These are phyloP conservation scores for Fusarium anguioides DNA, from an alignment of 2,329 filamentous ascomycete species.

Conservation along the genomic window DNA sequence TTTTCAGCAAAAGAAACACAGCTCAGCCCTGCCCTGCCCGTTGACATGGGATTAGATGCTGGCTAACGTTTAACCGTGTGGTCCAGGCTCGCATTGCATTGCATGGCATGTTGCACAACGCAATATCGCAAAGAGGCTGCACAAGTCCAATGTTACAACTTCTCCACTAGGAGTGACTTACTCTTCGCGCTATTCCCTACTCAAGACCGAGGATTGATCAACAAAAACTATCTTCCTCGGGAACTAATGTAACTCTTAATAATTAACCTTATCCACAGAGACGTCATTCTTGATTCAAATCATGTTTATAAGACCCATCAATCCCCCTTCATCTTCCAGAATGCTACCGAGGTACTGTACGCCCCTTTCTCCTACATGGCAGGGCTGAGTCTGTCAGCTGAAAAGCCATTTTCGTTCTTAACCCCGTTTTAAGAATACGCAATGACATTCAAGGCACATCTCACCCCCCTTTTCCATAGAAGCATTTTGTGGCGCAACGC, in stretches of 20 bases:
- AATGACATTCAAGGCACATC: background rate
- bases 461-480: constrained; percentile 4
- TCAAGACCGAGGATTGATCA: background rate
- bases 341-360: background rate
- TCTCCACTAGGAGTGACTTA: background rate
- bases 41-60: background rate
- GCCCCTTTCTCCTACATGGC: constrained; percentile 6
- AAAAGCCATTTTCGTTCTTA: background rate
- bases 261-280: background rate
- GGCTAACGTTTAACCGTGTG: constrained; percentile 12
- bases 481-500: constrained; percentile 13
- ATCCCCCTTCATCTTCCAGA: constrained; percentile 1
- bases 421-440: constrained; percentile 32
- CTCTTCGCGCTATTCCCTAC: background rate
- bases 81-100: constrained; percentile 14
- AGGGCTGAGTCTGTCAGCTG: background rate
- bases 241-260: background rate
- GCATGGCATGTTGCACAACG: constrained; percentile 12
- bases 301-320: background rate
- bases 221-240: background rate
- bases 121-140: background rate
- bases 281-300: background rate
- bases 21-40: constrained; percentile 10
- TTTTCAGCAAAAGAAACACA: background rate
- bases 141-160: constrained; percentile 17